Base-by-base conservation (phyloP, 257 asterid species). In the Pogostemon cablin region DNA sequence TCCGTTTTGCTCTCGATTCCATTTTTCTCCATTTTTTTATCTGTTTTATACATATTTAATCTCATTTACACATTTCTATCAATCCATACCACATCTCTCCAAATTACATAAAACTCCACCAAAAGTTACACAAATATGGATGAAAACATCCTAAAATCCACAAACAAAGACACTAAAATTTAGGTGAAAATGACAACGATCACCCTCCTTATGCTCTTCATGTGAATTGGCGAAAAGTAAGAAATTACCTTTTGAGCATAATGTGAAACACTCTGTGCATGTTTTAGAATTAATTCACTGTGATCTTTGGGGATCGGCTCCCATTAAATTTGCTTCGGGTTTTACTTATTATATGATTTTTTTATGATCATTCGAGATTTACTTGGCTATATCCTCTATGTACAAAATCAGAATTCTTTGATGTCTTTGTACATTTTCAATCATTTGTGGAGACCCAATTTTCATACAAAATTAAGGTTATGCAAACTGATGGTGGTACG, bases 401-500 rank as follows among this genome's bases (percentile, higher is more conserved):
- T 3, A 7, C 46, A 4, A 60, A 60, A 2, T 7, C 44, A 0
- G 65, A 60, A 3, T 60, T 60, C 37, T 9, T 0, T 4, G 46
- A 37, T 3, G 9, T 10, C 15, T 34, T 60, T 34, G 3, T 60
- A 3, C 40, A 2, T 1, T 60, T 60, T 11, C 25, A 60, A 15
- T 1, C 25, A 9, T 60, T 60, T 9, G 65, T 60, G 0, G 44
- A 34, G 8, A 60, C 7, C 5, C 65, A 60, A 2, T 60, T 60
- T 2, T 60, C 65, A 1, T 0, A 20, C 10, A 37, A 3, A 3
- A 60, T 60, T 9, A 60, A 38, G 15, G 2, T 2, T 8, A 35
- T 60, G 4, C 65, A 60, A 37, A 60, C 17, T 37, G 48, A 60
- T 4, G 65, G 65, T 2, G 65, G 48, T 15, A 34, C 65, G 9